Evolutionary conservation across 2,329 filamentous ascomycete species (phyloP), one percentile per base, ranked within the genome.

Genomic region (Alternaria angustiovoidea): DNA sequence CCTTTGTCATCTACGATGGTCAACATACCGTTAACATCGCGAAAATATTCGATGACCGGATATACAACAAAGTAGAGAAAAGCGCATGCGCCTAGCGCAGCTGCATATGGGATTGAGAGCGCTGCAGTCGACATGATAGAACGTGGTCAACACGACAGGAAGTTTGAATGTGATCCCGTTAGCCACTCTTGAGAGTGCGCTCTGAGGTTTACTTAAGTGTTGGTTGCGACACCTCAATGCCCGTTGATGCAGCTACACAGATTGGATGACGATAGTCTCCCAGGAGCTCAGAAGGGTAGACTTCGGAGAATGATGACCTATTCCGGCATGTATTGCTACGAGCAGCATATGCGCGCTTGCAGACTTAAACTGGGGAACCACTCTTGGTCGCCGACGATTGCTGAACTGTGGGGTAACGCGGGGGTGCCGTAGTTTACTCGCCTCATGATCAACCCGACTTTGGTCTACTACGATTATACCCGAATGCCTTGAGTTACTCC

Each of bases 1-100:
- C 22, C 18, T 18, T 36, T 48, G 5, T 48, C 28, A 32, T 48
- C 14, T 11, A 16, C 9, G n/a, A 48, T 34, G 28, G 14, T 6
- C 32, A 11, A 34, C 28, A 34, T 48, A 48, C 44, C 81, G 76
- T 84, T 84, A 1, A 74, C 68, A 66, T 85, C 83, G 24, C 75
- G 73, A 57, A 83, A 79, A 64, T 84, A 84, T 18, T 76, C 69
- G 32, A 80, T 46, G 7, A 82, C 52, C 2, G 81, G 82, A 46
- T 75, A 77, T 28, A 82, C 34, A 22, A 82, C 49, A 43, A 82
- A 79, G 59, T 80, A 82, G 43, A 68, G 12, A 24, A 80, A 57
- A 9, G 68, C 24, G 43, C 65, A 65, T 9, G 62, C 54, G 41
- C 70, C 66, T 38, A 75, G 49, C n/a, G 61, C 69, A 32, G 63